Base-by-base conservation (phyloP, 352 stramenopile genomes). In the Aphanomyces stellatus region DNA sequence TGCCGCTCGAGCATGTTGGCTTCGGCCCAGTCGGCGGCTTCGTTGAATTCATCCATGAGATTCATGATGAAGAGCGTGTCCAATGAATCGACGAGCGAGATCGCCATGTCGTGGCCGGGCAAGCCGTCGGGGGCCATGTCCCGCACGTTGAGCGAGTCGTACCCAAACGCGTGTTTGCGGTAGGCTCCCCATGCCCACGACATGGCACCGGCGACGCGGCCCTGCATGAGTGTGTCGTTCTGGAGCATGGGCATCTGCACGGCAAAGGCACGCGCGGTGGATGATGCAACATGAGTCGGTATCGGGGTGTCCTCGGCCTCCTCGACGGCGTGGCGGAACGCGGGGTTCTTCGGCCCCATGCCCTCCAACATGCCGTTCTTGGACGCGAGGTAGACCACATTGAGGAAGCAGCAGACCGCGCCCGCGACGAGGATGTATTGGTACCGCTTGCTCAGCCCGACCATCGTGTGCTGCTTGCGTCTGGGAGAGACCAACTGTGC, bases 121-220 rank as follows among this genome's bases (percentile, higher is more conserved):
- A 88, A 59, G 0, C 83, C 80, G 2, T 74, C 82, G 30, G 80
- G 78, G 19, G 71, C 77, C 72, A 88, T 85, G 11, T 70, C 76
- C 48, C 76, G 72, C 27, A 90, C 79, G 51, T 92, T 85, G 15
- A 92, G 65, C 34, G 82, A 85, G 72, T 92, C 83, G 57, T 80
- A 71, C 53, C 83, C 80, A 41, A 87, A 92, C 13, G 83, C 83
- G 51, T 87, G 79, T 10, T 74, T 77, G 31, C 82, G 76, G 67
- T 92, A 92, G 13, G 77, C 83, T 60, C 88, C 80, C 83, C 83
- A 92, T n/a, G 83, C 83, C 83, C 83, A 92, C 30, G 76, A 69
- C 42, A 90, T 70, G 80, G 90, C 90, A 17, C 75, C 73, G 1
- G 66, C 78, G 43, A 90, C 83, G 53, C 85, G 69, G 25, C 73